A percentile compares a stretch with the other conserved stretches of the same genome.
Conservation (phyloP, 2,329 filamentous ascomycete genomes). For the Bipolaris victoriae region DNA sequence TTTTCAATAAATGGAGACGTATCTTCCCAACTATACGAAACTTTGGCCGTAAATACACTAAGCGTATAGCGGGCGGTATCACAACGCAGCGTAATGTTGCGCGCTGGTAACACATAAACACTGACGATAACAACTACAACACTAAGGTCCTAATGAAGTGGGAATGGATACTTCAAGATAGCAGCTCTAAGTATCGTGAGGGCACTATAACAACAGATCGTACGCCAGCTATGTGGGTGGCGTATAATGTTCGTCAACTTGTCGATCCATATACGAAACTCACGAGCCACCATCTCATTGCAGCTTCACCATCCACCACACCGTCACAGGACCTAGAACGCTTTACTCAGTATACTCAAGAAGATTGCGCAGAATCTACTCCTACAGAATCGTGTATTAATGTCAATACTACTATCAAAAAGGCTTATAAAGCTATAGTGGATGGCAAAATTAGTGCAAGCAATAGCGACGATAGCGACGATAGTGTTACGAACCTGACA, state of each 20-base stretch:
- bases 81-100: not conserved
- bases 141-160: not conserved
- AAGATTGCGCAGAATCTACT: not conserved
- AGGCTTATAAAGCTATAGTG: not conserved
- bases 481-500: too few relatives aligned
- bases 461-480: not conserved
- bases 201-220: not conserved
- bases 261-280: not conserved
- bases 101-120: not conserved
- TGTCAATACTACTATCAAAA: not conserved
- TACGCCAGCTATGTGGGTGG: not conserved
- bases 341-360: not conserved
- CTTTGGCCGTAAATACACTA: not conserved
- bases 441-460: not conserved
- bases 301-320: not conserved
- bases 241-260: not conserved
- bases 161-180: not conserved
- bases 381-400: not conserved
- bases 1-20: not conserved
- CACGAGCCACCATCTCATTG: not conserved
- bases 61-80: not conserved
- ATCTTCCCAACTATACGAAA: not conserved
- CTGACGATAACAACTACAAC: not conserved
- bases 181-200: not conserved
- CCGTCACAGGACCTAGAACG: not conserved